Evolutionary conservation across 306 rosid species (phyloP), one percentile per base, ranked within the genome.

Genomic region (Senna tora): DNA sequence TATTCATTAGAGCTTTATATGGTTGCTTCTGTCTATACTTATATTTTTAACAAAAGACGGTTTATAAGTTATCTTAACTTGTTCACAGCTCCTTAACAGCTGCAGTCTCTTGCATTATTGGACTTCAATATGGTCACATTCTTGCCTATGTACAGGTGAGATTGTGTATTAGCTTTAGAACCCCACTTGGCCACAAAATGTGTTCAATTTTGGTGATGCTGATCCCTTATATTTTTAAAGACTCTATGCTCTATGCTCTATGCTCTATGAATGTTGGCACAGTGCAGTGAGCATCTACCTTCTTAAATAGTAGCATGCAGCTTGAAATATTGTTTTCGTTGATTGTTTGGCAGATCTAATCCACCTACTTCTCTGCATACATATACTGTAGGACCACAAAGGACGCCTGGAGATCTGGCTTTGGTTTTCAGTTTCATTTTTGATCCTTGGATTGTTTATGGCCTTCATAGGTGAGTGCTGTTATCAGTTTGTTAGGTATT

Each of bases 71-170:
- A 17, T 74, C 49, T 70, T 75, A 75, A 70, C 15, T 60, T 75
- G 67, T 72, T 73, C 67, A 41, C 87, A 93, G 98, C 80, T 84
- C 97, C 65, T 52, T 93, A 86, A 85, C 96, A 45, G 93, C 98
- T 22, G 87, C 97, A 43, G 96, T 87, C 67, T 83, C 98, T 14
- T 90, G 97, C 88, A 88, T 93, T 73, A 78, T 93, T 81, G 98
- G 98, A 75, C 97, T 93, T 72, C 98, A 93, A 70, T 93, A 85
- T 63, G 98, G 98, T 70, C 98, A 93, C 22, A 67, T 90, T 81
- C 96, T 93, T 73, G 88, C 89, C 63, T 86, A 79, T 77, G 9
- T 86, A 65, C 82, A 88, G 98, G 98, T 93, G 73, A 79, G 79
- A 79, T 49, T 46, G 60, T 52, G 38, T 32, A 51, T 46, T 16